Conservation (phyloP, 345 rosid species). For the Citrus cavaleriei region DNA sequence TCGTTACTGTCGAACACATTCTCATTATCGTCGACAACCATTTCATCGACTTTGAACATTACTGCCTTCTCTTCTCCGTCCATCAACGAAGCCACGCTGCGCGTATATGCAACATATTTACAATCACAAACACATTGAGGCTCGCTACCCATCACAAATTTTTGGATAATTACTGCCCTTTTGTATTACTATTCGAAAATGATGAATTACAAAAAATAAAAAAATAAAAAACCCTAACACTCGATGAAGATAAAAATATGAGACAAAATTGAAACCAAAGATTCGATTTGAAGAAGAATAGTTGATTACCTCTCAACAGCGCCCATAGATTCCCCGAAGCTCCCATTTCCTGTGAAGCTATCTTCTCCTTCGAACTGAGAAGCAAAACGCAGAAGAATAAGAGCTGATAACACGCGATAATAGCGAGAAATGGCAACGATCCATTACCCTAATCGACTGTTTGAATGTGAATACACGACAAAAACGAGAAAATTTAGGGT, state of each 20-base stretch:
- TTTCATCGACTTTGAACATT: conserved; percentile 26
- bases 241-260: conserved; percentile 15
- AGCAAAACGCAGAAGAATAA: conserved; percentile 18
- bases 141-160: conserved; percentile 24
- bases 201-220: background rate
- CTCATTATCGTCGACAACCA: conserved; percentile 33
- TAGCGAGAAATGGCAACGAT: conserved; percentile 36
- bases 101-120: conserved; percentile 14
- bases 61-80: conserved; percentile 23
- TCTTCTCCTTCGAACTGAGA: conserved; percentile 52
- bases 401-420: conserved; percentile 13
- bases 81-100: conserved; percentile 48
- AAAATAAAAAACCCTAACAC: conserved; percentile 50
- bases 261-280: conserved; percentile 8
- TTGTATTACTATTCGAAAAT: conserved; percentile 15
- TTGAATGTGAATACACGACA: conserved; percentile 22
- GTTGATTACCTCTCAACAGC: conserved; percentile 55
- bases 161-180: conserved; percentile 26
- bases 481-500: conserved; percentile 52
- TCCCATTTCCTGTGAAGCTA: conserved; percentile 54
- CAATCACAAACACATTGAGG: conserved; percentile 12
- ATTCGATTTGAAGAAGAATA: conserved; percentile 19
- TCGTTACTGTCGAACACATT: conserved; percentile 18
- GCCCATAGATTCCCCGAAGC: conserved; percentile 63
- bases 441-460: conserved; percentile 58